Evolutionary conservation across 768 basidiomycete genomes (phyloP), one percentile per base, ranked within the genome.

Genomic region (Pholiota microspora): DNA sequence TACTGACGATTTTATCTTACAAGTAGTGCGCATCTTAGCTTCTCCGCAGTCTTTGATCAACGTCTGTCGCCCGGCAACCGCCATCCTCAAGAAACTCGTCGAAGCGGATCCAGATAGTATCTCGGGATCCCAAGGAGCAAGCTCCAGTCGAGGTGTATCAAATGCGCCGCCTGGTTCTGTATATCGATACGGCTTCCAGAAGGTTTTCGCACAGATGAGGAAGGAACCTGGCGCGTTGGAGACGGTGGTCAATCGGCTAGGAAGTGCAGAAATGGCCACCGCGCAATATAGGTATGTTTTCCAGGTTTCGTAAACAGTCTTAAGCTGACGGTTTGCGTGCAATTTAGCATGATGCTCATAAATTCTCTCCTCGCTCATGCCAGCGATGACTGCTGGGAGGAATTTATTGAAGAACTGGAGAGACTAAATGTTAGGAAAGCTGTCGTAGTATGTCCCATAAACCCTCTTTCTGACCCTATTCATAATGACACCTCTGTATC

Each of bases 11-110:
- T 94, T 96, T 69, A 89, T 94, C 50, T 77, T 83, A 62, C 81
- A 82, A 67, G 81, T 94, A 48, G 91, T 92, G 13, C 82, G 86
- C 62, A 87, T 90, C 60, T 76, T 92, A 23, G 84, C 90, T 0
- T 89, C 90, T 0, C 76, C 87, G 0, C 77, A 80, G 34, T 89
- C 88, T 9, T 79, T 86, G 15, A 86, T 95, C 75, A 97, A 97
- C 57, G 91, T 95, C 55, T 92, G 90, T 62, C 86, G 93, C 4
- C 94, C 94, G 29, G 94, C 93, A 1, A 94, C 91, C 38, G 85
- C 89, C 29, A 94, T 96, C 52, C 77, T 95, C 58, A 92, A 92
- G 71, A 88, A 88, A 59, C 81, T 96, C 18, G 92, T 94, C 12
- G 92, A 94, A 67, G 92, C 92, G 7, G 89, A 92, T 62, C 88